Evolutionary conservation across 108 stramenopile species (phyloP).

Genomic region (Fistulifera pelliculosa): DNA sequence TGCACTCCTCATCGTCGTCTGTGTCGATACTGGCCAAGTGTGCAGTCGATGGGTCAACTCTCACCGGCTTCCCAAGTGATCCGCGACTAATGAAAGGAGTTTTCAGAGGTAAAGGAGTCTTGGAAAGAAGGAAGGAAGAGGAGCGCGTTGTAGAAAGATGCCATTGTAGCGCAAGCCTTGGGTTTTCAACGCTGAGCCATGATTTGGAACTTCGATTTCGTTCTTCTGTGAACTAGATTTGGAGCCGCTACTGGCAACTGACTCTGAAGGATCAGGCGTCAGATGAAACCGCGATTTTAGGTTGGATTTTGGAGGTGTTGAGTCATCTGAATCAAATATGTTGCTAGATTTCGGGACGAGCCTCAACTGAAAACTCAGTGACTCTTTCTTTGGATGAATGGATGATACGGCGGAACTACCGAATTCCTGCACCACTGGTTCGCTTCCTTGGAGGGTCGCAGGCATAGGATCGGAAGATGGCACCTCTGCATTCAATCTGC

Average conservation of each 20-base stretch:
- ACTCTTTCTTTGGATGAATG: background rate
- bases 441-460: too few species aligned
- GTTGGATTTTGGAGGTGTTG: background rate
- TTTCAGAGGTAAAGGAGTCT: background rate
- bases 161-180: background rate
- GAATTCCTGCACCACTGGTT: too few species aligned
- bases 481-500: background rate
- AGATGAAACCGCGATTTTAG: background rate
- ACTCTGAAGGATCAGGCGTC: constrained; percentile 1
- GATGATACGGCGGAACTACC: too few species aligned
- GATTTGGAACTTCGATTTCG: background rate
- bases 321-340: background rate
- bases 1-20: background rate
- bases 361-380: background rate
- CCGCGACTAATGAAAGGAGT: background rate
- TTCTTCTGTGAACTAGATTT: constrained; percentile 1
- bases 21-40: too few species aligned
- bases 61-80: background rate
- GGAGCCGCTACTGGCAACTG: too few species aligned
- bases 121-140: background rate
- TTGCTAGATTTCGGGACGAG: constrained; percentile 1
- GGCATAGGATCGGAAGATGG: constrained; percentile 2
- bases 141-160: too few species aligned
- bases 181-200: background rate
- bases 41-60: background rate